These are phyloP conservation scores for Saitozyma podzolica DNA, from an alignment of 768 basidiomycete genomes.

Conservation along the genomic window DNA sequence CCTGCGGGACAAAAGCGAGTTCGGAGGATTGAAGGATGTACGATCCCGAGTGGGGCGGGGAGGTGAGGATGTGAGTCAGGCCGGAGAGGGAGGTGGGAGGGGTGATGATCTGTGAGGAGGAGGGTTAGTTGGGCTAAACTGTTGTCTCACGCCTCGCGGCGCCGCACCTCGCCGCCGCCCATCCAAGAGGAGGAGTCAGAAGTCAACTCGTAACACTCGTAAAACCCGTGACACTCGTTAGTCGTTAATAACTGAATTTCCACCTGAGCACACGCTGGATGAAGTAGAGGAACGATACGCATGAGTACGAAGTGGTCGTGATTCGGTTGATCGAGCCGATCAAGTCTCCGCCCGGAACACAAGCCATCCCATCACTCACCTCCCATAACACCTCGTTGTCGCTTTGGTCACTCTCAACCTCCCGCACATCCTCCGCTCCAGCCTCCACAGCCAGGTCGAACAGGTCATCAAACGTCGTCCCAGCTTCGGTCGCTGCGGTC, in stretches of 20 bases:
- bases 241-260: no score
- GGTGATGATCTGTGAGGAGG: conserved; percentile 26
- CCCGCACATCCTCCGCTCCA: conserved; percentile 49
- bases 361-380: conserved; percentile 14
- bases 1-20: conserved; percentile 24
- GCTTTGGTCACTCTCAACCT: conserved; percentile 10
- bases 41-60: conserved; percentile 6
- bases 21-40: conserved; percentile 37
- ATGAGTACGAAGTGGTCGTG: no score
- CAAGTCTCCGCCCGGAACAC: no score
- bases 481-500: not conserved
- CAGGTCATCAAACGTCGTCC: conserved; percentile 36
- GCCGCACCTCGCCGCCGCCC: no score
- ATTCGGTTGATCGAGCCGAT: no score
- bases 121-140: not conserved
- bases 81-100: conserved; percentile 17
- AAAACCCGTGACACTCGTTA: no score
- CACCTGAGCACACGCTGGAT: not conserved
- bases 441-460: conserved; percentile 46
- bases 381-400: conserved; percentile 32
- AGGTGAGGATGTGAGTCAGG: conserved; percentile 8
- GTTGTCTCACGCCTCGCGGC: no score
- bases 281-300: not conserved
- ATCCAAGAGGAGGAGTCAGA: no score
- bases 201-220: no score